A percentile compares a stretch with the other conserved stretches of the same genome.
Evolutionary conservation across 176 grass and related monocot species (phyloP).

Genomic region (Aegilops speltoides): DNA sequence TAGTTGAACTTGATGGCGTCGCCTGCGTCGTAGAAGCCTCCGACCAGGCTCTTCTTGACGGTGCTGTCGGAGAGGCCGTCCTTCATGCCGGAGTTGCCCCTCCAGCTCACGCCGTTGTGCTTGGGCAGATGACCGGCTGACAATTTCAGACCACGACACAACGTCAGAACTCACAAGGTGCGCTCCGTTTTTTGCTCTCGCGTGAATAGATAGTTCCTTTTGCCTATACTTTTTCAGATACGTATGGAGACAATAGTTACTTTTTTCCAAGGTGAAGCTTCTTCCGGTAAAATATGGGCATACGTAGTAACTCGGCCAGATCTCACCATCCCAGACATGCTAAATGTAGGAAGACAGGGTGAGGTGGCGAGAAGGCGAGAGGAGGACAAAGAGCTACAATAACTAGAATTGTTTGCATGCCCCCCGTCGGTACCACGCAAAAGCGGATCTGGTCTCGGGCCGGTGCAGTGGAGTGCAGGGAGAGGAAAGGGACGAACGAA

Average conservation of each 20-base stretch:
- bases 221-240: not conserved
- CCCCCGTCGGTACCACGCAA: not conserved
- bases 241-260: not conserved
- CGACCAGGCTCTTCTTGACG: conserved; percentile 63
- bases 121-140: conserved; percentile 72
- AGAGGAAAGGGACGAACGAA: not conserved
- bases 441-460: conserved; percentile 36
- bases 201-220: not conserved
- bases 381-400: not conserved
- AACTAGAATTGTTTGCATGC: conserved; percentile 22
- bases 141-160: conserved; percentile 17
- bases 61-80: conserved; percentile 75
- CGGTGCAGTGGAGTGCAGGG: not conserved
- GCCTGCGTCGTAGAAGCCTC: conserved; percentile 84
- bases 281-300: conserved; percentile 12
- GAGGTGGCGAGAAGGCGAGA: conserved; percentile 13
- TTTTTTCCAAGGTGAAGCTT: not conserved
- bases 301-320: conserved; percentile 9
- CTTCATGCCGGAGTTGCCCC: conserved; percentile 85
- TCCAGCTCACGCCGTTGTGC: conserved; percentile 91
- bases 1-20: conserved; percentile 98
- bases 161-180: conserved; percentile 24
- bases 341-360: conserved; percentile 36
- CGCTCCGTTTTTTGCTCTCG: not conserved
- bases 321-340: conserved; percentile 12